Percentiles rank a stretch among this genome's conserved stretches.
These are phyloP conservation scores for Termitomyces sp. DNA, from an alignment of 768 basidiomycete genomes.

Conservation along the genomic window DNA sequence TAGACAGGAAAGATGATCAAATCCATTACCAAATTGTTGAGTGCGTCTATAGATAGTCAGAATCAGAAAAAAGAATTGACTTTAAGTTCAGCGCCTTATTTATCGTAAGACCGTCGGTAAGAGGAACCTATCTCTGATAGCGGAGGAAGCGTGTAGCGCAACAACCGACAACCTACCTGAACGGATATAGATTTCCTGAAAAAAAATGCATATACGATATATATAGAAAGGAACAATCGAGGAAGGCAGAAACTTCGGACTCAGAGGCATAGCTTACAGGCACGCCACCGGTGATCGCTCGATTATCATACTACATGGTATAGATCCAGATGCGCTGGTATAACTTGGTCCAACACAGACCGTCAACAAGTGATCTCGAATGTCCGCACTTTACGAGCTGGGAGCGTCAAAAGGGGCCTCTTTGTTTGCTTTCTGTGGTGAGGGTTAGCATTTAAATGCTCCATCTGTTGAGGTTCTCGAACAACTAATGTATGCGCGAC, in stretches of 20 bases:
- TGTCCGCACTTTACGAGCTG: neutral
- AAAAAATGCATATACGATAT: too few species aligned
- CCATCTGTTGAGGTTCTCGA: neutral
- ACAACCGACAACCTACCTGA: neutral
- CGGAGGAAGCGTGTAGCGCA: neutral
- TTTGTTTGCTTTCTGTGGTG: neutral
- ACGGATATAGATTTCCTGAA: neutral
- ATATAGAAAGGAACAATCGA: neutral
- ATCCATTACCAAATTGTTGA: too few species aligned
- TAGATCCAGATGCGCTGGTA: too few species aligned
- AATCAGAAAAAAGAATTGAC: neutral
- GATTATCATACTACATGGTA: too few species aligned
- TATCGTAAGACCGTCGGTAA: neutral
- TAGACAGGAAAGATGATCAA: neutral
- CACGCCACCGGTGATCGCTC: too few species aligned
- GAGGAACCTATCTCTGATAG: neutral
- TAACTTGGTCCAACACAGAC: neutral
- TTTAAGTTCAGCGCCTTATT: neutral
- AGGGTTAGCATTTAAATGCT: neutral
- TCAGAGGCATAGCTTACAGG: too few species aligned
- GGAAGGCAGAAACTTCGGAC: too few species aligned
- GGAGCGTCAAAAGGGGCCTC: neutral
- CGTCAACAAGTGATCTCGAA: neutral
- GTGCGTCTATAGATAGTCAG: too few species aligned
- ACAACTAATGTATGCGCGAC: too few species aligned